These are phyloP conservation scores for Fraxinus albicans DNA, from an alignment of 305 asterid species.

Conservation along the genomic window DNA sequence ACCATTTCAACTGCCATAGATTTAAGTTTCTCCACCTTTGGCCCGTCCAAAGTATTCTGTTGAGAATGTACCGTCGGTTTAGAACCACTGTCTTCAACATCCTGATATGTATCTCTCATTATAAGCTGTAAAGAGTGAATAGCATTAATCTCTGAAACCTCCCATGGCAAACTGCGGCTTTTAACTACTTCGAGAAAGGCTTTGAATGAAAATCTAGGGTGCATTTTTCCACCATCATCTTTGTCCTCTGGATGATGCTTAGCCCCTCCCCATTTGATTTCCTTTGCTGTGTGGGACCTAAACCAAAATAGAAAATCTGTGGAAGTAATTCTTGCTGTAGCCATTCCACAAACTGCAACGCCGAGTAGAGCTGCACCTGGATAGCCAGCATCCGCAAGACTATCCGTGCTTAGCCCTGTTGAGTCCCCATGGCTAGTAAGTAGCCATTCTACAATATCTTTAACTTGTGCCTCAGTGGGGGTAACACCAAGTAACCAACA, in stretches of 20 bases:
- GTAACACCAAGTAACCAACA: constrained; percentile 30
- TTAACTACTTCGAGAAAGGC: constrained; percentile 35
- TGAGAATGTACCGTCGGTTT: constrained; percentile 15
- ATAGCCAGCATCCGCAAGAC: constrained; percentile 31
- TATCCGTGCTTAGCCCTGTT: constrained; percentile 35
- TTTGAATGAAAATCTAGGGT: constrained; percentile 33
- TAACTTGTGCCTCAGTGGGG: constrained; percentile 26
- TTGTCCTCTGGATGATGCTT: constrained; percentile 35
- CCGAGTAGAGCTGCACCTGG: constrained; percentile 29
- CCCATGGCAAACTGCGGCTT: constrained; percentile 31
- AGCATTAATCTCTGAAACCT: constrained; percentile 32
- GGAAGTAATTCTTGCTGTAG: constrained; percentile 28
- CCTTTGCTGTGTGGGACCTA: constrained; percentile 30
- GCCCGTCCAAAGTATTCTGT: constrained; percentile 7
- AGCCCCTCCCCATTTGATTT: constrained; percentile 37
- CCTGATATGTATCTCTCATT: constrained; percentile 24
- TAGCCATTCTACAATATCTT: constrained; percentile 28
- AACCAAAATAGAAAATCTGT: constrained; percentile 31
- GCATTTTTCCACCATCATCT: constrained; percentile 30
- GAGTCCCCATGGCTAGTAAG: constrained; percentile 29
- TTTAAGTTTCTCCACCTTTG: constrained; percentile 25
- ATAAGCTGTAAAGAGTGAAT: constrained; percentile 38
- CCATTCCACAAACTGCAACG: constrained; percentile 34
- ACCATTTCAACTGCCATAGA: constrained; percentile 34
- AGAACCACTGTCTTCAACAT: constrained; percentile 17